phyloP scores from a whole-genome alignment of 257 asterid genomes.

The Jaltomata sinuosa region DNA sequence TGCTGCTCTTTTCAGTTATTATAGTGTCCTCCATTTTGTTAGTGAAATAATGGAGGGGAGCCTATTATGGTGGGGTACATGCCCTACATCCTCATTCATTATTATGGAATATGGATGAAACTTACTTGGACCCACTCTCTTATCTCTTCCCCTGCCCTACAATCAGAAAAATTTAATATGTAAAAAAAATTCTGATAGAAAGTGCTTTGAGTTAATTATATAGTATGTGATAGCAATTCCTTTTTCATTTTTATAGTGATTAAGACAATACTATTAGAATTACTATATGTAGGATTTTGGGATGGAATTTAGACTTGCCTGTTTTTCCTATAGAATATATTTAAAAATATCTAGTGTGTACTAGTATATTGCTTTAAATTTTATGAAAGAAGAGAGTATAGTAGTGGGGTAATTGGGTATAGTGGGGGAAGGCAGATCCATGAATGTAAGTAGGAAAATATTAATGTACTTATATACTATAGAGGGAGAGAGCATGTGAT shows the following conservation, averaged over 20 bases:
- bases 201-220: not conserved
- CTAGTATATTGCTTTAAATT: not conserved
- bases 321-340: not conserved
- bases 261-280: not conserved
- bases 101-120: not conserved
- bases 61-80: constrained; percentile 6
- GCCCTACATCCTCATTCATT: not conserved
- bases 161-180: too few relatives aligned
- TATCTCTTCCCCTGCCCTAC: not conserved
- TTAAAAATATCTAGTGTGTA: not conserved
- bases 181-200: not conserved
- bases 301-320: not conserved
- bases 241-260: not conserved
- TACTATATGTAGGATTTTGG: not conserved
- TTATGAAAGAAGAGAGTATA: not conserved
- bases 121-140: not conserved
- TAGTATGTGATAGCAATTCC: too few relatives aligned
- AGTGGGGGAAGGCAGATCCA: not conserved
- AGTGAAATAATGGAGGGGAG: constrained; percentile 5
- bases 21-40: not conserved
- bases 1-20: not conserved
- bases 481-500: not conserved
- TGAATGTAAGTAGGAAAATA: not conserved
- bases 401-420: not conserved
- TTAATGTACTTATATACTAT: not conserved